Evolutionary conservation across 768 basidiomycete species (phyloP), one percentile per base, ranked within the genome.

Genomic region (Sporobolomyces phaffii): DNA sequence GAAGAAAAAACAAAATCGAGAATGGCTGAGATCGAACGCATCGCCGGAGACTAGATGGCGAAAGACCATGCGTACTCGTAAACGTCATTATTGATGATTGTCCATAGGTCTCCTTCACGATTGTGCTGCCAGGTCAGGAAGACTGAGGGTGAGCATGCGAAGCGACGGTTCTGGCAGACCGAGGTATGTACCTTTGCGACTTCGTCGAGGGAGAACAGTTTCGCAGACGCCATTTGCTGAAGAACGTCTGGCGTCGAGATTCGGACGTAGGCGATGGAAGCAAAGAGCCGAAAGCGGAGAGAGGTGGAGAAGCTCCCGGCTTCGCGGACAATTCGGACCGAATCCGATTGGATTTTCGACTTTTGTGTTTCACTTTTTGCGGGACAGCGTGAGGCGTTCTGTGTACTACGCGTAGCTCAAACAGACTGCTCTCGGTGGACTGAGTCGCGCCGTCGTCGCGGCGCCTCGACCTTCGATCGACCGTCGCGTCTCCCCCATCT

Each of bases 81-180:
- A 33, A 91, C 88, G 73, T 86, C 88, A 11, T 87, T 80, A 76
- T 91, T 89, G 56, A 91, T 81, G 40, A 88, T 80, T 48, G 91
- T 82, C 89, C 91, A 92, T 85, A 92, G 80, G 79, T 92, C 90
- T 61, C 84, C 88, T 28, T 81, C 79, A 71, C 82, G 87, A 77
- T 87, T 88, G 79, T 93, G 90, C 84, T 88, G 24, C 36, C 17
- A 7, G 22, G 28, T 7, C 22, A 57, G 5, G 31, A 17, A 9
- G 10, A 6, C 8, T 14, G 18, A 2, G 22, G 17, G 52, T 56
- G n/a, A 40, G 40, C n/a, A 10, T 24, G 24, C 3, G 31, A 6
- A 36, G 33, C n/a, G 3, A 28, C 1, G 54, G 15, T 2, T 10
- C 38, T 15, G 24, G 14, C 7, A 4, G 34, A 29, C 62, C 20